Conservation (phyloP, 2,329 filamentous ascomycete genomes). For the Pseudocercospora musae region DNA sequence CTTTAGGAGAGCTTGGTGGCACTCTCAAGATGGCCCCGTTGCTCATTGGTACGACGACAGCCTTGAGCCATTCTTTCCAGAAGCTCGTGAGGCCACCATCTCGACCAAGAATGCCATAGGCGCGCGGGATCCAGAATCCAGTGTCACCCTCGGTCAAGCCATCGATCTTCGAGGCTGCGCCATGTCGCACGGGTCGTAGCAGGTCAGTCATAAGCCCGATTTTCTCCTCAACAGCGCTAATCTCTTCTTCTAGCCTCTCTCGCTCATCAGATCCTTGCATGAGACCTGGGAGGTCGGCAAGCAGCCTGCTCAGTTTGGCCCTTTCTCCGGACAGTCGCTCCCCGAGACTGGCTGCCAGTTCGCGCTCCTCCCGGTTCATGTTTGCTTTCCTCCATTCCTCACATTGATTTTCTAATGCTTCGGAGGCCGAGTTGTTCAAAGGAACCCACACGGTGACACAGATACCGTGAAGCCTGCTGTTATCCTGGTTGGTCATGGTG, state of each 20-base stretch:
- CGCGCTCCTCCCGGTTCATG: conserved; percentile 87
- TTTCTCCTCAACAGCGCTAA: conserved; percentile 94
- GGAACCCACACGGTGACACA: conserved; percentile 92
- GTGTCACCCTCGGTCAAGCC: conserved; percentile 93
- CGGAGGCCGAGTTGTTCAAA: conserved; percentile 74
- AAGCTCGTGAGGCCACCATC: conserved; percentile 81
- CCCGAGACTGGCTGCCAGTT: conserved; percentile 86
- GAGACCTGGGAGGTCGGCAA: conserved; percentile 76
- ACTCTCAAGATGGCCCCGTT: conserved; percentile 80
- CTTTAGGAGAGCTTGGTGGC: conserved; percentile 80
- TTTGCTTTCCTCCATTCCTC: conserved; percentile 56
- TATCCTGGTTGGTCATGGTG: conserved; percentile 92
- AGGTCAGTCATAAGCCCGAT: conserved; percentile 96
- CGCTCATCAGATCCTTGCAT: conserved; percentile 76
- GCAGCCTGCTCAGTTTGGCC: conserved; percentile 81
- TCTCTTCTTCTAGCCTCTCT: conserved; percentile 86
- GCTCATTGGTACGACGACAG: conserved; percentile 91
- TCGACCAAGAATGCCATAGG: conserved; percentile 86
- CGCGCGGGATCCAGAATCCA: conserved; percentile 90
- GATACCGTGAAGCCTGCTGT: conserved; percentile 86
- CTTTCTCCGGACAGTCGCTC: conserved; percentile 83
- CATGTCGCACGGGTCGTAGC: conserved; percentile 84
- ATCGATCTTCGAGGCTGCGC: conserved; percentile 94
- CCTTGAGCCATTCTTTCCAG: conserved; percentile 98
- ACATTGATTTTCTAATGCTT: conserved; percentile 68